phyloP scores from a whole-genome alignment of 1,139 yeast species.

The Suhomyces yuchorum region DNA sequence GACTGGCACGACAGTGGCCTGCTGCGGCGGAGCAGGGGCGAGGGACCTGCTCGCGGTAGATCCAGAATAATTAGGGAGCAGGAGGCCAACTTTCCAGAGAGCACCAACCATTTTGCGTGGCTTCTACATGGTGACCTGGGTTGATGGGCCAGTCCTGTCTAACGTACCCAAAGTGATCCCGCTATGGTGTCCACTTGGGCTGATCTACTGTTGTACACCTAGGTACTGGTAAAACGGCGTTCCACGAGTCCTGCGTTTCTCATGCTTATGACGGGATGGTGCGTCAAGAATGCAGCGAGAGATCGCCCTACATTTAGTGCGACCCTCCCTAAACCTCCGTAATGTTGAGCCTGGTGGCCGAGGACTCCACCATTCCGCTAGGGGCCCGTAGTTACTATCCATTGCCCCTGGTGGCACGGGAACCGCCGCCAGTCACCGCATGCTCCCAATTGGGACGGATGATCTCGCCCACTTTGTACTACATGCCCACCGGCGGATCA shows the following conservation, averaged over 20 bases:
- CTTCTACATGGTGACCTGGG: too few species aligned
- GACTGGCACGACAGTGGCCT: not conserved
- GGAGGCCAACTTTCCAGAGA: too few species aligned
- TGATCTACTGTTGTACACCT: too few species aligned
- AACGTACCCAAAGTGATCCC: too few species aligned
- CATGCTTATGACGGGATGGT: not conserved
- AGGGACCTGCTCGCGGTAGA: not conserved
- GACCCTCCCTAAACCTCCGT: not conserved
- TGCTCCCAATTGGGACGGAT: not conserved
- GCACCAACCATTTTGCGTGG: too few species aligned
- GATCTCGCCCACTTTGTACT: not conserved
- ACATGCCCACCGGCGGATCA: not conserved
- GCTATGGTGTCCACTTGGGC: too few species aligned
- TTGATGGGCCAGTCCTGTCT: too few species aligned
- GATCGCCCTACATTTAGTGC: not conserved
- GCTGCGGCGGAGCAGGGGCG: slow-evolving; percentile 1
- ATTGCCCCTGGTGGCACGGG: too few species aligned
- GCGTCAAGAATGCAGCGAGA: not conserved
- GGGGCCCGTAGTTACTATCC: too few species aligned
- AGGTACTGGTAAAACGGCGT: too few species aligned
- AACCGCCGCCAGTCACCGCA: not conserved
- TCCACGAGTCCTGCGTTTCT: not conserved
- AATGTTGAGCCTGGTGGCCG: not conserved
- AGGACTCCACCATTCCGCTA: not conserved
- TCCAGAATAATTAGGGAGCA: not conserved